Evolutionary conservation across 2,329 filamentous ascomycete species (phyloP).

Genomic region (Phaeosphaeriaceae sp.): DNA sequence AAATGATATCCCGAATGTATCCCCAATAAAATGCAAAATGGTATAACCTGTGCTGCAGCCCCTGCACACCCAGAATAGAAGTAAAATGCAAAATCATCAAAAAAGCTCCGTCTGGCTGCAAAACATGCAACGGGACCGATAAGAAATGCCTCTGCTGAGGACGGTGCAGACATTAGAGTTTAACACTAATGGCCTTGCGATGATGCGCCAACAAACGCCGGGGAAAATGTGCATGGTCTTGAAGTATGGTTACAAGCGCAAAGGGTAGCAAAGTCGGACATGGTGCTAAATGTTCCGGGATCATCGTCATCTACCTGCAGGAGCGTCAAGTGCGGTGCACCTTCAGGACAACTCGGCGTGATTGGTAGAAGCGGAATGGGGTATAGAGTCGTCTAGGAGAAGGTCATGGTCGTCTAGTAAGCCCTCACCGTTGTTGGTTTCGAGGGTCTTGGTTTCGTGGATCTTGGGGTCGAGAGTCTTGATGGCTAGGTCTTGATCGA

Average conservation of each 20-base stretch:
- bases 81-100: slow-evolving; percentile 27
- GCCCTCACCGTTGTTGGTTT: slow-evolving; percentile 47
- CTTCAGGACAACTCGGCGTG: slow-evolving; percentile 15
- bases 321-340: slow-evolving; percentile 19
- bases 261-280: slow-evolving; percentile 24
- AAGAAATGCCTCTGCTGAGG: slow-evolving; percentile 32
- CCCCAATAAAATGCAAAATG: slow-evolving; percentile 31
- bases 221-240: slow-evolving; percentile 32
- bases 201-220: slow-evolving; percentile 42
- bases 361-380: slow-evolving; percentile 14
- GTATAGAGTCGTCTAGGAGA: slow-evolving; percentile 9
- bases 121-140: slow-evolving; percentile 31
- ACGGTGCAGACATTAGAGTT: slow-evolving; percentile 44
- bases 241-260: slow-evolving; percentile 44
- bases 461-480: slow-evolving; percentile 43
- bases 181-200: slow-evolving; percentile 33
- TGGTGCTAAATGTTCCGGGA: slow-evolving; percentile 15
- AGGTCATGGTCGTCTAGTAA: slow-evolving; percentile 2
- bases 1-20: slow-evolving; percentile 32
- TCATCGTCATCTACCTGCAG: slow-evolving; percentile 22
- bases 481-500: slow-evolving; percentile 43
- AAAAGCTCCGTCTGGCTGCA: slow-evolving; percentile 19
- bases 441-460: slow-evolving; percentile 43
- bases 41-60: slow-evolving; percentile 41
- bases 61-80: slow-evolving; percentile 22